Percentiles rank a stretch among this genome's conserved stretches.
Conservation (phyloP, 1,284 basidiomycete genomes). For the Rugosomyces carneus region DNA sequence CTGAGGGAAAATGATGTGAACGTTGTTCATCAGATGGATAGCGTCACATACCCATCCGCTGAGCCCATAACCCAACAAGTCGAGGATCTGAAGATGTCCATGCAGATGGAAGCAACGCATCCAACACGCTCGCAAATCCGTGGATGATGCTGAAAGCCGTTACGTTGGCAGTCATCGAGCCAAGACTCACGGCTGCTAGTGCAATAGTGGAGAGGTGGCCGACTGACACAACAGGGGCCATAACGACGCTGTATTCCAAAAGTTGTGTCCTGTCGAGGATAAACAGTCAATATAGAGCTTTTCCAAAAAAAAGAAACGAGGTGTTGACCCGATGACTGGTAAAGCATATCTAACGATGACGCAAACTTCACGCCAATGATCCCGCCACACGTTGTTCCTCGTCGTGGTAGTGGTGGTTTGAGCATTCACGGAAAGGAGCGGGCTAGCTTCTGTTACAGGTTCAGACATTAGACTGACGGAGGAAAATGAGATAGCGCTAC, state of each 20-base stretch:
- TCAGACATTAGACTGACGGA: background rate
- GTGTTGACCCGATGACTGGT: slow-evolving; percentile 57
- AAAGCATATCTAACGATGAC: slow-evolving; percentile 59
- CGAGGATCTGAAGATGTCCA: slow-evolving; percentile 84
- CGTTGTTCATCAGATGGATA: background rate
- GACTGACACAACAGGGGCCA: slow-evolving; percentile 74
- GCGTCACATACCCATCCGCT: slow-evolving; percentile 67
- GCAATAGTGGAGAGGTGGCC: slow-evolving; percentile 82
- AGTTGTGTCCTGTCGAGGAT: slow-evolving; percentile 54
- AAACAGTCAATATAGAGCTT: background rate
- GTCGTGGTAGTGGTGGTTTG: slow-evolving; percentile 18
- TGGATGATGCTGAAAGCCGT: slow-evolving; percentile 67
- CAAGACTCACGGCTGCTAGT: slow-evolving; percentile 80
- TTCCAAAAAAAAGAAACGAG: background rate
- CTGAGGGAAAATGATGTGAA: slow-evolving; percentile 28
- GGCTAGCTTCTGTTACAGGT: background rate
- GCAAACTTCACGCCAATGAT: slow-evolving; percentile 46
- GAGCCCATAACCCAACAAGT: slow-evolving; percentile 86
- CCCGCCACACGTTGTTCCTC: background rate
- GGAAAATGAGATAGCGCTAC: background rate
- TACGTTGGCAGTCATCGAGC: slow-evolving; percentile 80
- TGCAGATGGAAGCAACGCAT: slow-evolving; percentile 85
- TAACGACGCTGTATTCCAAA: slow-evolving; percentile 71
- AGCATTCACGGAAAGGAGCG: background rate
- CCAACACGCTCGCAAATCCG: slow-evolving; percentile 80